Evolutionary conservation across 768 basidiomycete species (phyloP), one percentile per base, ranked within the genome.

Genomic region (Pisolithus tinctorius): DNA sequence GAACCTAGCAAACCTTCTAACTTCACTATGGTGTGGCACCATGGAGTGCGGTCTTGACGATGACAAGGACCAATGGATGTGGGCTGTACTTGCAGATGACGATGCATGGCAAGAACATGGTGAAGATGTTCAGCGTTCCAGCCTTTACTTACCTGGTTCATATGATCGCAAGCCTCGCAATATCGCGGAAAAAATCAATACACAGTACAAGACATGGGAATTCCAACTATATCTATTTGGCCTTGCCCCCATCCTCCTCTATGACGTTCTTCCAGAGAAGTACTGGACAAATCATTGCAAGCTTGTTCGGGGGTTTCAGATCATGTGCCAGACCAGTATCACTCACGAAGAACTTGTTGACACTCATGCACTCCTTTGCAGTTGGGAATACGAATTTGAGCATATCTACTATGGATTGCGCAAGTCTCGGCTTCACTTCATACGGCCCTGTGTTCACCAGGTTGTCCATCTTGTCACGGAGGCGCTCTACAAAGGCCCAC

Each of bases 351-450:
- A 68, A 9, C 49, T 66, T 16, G 8, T 17, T 5, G 42, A 56
- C 10, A 63, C 58, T 0, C 55, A 64, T 17, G 6, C 23, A 0
- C 47, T 58, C 1, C 48, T 69, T 1, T 49, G 51, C 9, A 42
- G 57, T 4, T 71, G 67, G 55, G 49, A 61, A 6, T 45, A 42
- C 1, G 67, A 68, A 1, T 72, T 64, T 25, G 65, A 73, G 42
- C 16, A 25, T 0, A 9, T 68, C 0, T 72, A 71, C 42, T 59
- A 60, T 45, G 59, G 67, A 9, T 56, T 54, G 0, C 17, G 45
- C 1, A 44, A 45, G 0, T 58, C 66, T 26, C 58, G 55, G 0
- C 11, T 73, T 6, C 70, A 73, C 39, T 65, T 73, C 39, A 40
- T 66, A 9, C 38, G 56, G 1, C 70, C 63, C 0, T 53, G 52